Base-by-base conservation (phyloP, 169 alveolate genomes). In the Eimeria tenella region DNA sequence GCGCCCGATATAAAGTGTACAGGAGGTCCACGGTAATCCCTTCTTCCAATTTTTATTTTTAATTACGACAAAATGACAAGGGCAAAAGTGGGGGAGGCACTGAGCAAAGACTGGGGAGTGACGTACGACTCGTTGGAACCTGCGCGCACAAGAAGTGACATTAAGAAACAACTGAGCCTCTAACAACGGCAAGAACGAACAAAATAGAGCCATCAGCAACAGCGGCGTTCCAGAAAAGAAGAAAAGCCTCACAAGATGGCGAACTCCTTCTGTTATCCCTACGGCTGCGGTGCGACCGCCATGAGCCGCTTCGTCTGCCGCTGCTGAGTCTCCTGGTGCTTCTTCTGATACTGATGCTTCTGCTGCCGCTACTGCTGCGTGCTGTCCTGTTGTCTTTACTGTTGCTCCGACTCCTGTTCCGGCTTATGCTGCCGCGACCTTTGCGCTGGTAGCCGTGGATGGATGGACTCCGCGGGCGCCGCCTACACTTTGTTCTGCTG, bases 401-500 rank as follows among this genome's bases (percentile, higher is more conserved):
- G 8, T 65, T 49, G 68, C 87, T 79, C 68, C 71, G n/a, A 65
- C 87, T 79, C 15, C 87, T 50, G 63, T 52, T 79, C 87, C 87
- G 42, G 71, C 87, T 79, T 55, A 50, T 79, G 87, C 68, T 50
- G 53, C n/a, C 11, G 21, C 13, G 11, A 23, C 86, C 50, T 15
- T 50, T 17, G 87, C 25, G 23, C 15, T 15, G 63, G 52, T 8
- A 65, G 53, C 53, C 42, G 42, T 31, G 42, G 68, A 13, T 0
- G 68, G 68, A 58, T 3, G 68, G 21, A 58, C 21, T 10, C 68
- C 11, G 19, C 21, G 1, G 0, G 68, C 68, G 68, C 68, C 68
- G 11, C 21, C 19, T 17, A 13, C 68, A 10, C 2, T 58, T 10
- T 13, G 25, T 53, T 23, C 87, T 79, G n/a, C 53, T 79, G 71